Evolutionary conservation across 495 filamentous ascomycete species (phyloP), one percentile per base, ranked within the genome.

Genomic region (Acidomyces sp.): DNA sequence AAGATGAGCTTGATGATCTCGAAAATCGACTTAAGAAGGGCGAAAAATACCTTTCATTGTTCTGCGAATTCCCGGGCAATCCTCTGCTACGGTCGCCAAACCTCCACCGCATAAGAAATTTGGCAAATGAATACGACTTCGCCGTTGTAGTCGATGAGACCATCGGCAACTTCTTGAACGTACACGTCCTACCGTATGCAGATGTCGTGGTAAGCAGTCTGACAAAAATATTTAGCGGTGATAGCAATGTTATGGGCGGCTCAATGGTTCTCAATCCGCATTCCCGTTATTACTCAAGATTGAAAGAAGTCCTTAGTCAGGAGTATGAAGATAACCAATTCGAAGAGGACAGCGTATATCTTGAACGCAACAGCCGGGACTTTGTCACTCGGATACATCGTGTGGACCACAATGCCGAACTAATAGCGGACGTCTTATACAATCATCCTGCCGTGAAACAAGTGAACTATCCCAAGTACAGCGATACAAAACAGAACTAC

Each of bases 201-300:
- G 90, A 97, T 60, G 70, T 95, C 11, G 84, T 93, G 13, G 88
- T 88, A 36, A 90, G 80, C 65, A 93, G 84, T 51, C 68, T 97
- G 39, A 95, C 90, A 3, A 97, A 97, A 60, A 78, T 95, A 34
- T 97, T 97, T 61, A 92, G 84, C 41, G 90, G 90, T 21, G 88
- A 93, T 58, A 85, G 83, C 58, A 96, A 97, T 60, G 90, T 97
- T 37, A 95, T 96, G 90, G 90, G 86, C 47, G 90, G 90, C 34
- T 78, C 84, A 56, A 69, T 76, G 7, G 78, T 95, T 28, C 63
- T 95, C 32, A 97, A 96, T 56, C 85, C 92, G 2, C 71, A 78
- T 35, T 65, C 75, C 12, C 70, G 56, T 11, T 82, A 78, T 57
- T 96, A 95, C 62, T 31, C 59, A 0, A 42, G 57, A 0, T 55